phyloP scores from a whole-genome alignment of 139 green algal species.

The Nannochloris sp. region DNA sequence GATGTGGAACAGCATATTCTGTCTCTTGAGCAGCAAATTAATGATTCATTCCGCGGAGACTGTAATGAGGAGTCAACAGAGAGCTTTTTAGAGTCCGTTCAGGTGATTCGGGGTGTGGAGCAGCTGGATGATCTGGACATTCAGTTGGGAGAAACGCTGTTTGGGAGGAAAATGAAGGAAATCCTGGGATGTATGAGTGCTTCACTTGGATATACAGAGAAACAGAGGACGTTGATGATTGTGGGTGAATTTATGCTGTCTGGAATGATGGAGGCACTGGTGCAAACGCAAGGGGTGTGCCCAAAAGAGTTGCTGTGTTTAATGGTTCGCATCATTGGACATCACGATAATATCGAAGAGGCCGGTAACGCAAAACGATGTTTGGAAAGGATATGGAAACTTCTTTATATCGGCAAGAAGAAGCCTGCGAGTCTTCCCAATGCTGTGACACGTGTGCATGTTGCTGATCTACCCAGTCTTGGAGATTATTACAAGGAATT shows the following conservation, averaged over 20 bases:
- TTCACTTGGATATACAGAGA: conserved; percentile 1
- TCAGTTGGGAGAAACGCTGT: not conserved
- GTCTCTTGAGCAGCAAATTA: no score
- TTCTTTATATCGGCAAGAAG: not conserved
- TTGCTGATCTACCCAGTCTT: no score
- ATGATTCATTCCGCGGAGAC: no score
- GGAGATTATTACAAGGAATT: no score
- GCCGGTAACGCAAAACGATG: not conserved
- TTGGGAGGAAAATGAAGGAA: not conserved
- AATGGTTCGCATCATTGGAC: not conserved
- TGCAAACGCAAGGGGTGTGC: not conserved
- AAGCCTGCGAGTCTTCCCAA: not conserved
- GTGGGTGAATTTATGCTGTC: not conserved
- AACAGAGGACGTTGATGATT: not conserved
- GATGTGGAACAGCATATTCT: no score
- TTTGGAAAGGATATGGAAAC: not conserved
- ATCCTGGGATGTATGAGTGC: not conserved
- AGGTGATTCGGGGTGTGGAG: not conserved
- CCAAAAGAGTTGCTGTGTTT: not conserved
- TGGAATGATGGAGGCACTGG: not conserved
- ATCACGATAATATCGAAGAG: not conserved
- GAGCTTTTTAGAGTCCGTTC: not conserved
- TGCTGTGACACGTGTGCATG: no score
- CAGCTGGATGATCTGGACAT: not conserved
- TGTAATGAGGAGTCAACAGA: not conserved